phyloP scores from a whole-genome alignment of 257 asterid genomes.

The Mitragyna speciosa region DNA sequence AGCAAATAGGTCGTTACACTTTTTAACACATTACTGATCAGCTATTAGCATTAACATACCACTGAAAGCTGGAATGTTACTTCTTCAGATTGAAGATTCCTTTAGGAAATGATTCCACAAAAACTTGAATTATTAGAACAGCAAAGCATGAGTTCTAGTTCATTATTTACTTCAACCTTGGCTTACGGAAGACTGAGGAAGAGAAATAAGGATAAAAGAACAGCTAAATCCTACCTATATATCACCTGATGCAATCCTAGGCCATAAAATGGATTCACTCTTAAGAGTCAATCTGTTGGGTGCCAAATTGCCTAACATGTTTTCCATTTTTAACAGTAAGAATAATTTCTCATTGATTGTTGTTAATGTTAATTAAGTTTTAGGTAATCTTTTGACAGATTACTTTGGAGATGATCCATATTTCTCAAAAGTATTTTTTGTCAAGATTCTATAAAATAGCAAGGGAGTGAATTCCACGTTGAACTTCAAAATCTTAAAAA shows the following conservation, averaged over 20 bases:
- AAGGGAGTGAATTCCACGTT: not conserved
- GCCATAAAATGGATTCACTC: not conserved
- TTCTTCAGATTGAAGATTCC: not conserved
- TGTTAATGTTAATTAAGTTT: not conserved
- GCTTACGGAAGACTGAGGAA: not conserved
- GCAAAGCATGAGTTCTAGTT: not conserved
- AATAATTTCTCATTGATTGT: not conserved
- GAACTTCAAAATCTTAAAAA: not conserved
- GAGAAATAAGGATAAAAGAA: not conserved
- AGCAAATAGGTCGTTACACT: not conserved
- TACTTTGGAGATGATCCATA: not conserved
- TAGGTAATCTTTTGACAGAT: not conserved
- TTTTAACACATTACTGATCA: not conserved
- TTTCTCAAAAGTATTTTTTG: not conserved
- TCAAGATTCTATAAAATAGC: not conserved
- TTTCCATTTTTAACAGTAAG: not conserved
- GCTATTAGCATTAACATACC: no score
- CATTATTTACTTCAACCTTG: not conserved
- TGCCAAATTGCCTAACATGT: not conserved
- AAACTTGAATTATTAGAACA: not conserved
- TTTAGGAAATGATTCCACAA: not conserved
- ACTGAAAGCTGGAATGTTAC: not conserved
- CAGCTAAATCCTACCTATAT: no score
- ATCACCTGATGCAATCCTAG: not conserved
- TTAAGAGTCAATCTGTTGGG: not conserved